phyloP scores from a whole-genome alignment of 148 eudicot genomes.

The Amaranthus palmeri region DNA sequence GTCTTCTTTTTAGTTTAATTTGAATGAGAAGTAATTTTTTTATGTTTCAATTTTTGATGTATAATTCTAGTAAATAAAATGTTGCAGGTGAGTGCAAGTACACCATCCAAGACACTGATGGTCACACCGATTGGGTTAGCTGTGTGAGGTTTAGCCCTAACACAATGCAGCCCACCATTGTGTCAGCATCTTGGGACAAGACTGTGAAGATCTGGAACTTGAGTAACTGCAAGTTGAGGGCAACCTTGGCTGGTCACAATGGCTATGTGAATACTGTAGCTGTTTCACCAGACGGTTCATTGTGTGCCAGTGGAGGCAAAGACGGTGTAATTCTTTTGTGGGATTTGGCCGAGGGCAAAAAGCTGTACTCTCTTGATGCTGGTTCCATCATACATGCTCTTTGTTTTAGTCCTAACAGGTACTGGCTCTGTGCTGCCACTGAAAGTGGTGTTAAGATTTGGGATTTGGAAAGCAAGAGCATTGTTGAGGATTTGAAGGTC shows the following conservation, averaged over 20 bases:
- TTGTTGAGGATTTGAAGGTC: conserved; percentile 76
- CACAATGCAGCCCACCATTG: conserved; percentile 56
- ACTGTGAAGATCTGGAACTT: conserved; percentile 91
- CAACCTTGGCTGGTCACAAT: conserved; percentile 62
- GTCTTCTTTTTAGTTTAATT: no score
- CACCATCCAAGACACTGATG: conserved; percentile 72
- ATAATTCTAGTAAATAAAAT: not conserved
- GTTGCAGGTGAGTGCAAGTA: conserved; percentile 70
- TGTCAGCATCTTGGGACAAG: conserved; percentile 80
- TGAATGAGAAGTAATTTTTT: no score
- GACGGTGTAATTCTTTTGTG: conserved; percentile 70
- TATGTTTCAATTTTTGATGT: not conserved
- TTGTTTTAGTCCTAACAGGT: conserved; percentile 90
- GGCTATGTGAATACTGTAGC: conserved; percentile 88
- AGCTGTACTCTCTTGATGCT: conserved; percentile 65
- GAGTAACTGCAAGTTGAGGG: conserved; percentile 65
- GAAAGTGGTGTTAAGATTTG: conserved; percentile 78
- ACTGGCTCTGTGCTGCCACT: conserved; percentile 94
- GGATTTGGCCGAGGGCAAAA: conserved; percentile 91
- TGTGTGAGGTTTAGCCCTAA: conserved; percentile 86
- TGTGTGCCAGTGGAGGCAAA: conserved; percentile 91
- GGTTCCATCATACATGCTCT: conserved; percentile 64
- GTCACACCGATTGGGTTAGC: conserved; percentile 78
- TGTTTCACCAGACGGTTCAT: conserved; percentile 80
- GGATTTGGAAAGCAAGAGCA: conserved; percentile 77